Percentiles rank a stretch among this genome's conserved stretches.
phyloP scores from a whole-genome alignment of 179 eudicot species.

The Vitellaria paradoxa region DNA sequence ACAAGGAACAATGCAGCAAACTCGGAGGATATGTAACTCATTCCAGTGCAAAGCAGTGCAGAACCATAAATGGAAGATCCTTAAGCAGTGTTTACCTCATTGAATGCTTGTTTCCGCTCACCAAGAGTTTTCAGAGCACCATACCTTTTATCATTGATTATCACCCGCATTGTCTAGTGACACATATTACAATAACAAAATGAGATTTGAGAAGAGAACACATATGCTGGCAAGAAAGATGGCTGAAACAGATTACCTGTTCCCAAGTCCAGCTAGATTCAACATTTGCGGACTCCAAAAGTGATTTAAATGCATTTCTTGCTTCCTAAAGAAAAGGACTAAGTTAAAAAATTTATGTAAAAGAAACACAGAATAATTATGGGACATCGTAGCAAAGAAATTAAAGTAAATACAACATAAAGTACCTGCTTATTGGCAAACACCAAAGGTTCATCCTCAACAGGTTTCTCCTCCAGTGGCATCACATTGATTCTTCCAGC shows the following conservation, averaged over 20 bases:
- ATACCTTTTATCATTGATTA: conserved; percentile 89
- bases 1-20: not conserved
- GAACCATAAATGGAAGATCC: not conserved
- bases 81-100: conserved; percentile 58
- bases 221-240: conserved; percentile 1
- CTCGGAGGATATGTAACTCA: not conserved
- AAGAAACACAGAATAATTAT: not conserved
- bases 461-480: conserved; percentile 54
- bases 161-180: conserved; percentile 88
- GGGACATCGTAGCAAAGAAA: not conserved
- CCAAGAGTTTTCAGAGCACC: conserved; percentile 91
- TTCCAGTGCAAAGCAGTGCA: not conserved
- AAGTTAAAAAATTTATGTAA: conserved; percentile 6
- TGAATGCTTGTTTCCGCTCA: conserved; percentile 95
- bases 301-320: conserved; percentile 79
- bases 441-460: conserved; percentile 72
- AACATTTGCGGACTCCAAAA: conserved; percentile 86
- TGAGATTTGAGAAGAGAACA: conserved; percentile 9
- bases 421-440: conserved; percentile 87
- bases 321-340: conserved; percentile 61
- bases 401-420: not conserved
- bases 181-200: conserved; percentile 21
- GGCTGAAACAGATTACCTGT: conserved; percentile 51
- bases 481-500: conserved; percentile 58
- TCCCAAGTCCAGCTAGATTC: conserved; percentile 98